Conservation (phyloP, 148 eudicot species). For the Chenopodium album region DNA sequence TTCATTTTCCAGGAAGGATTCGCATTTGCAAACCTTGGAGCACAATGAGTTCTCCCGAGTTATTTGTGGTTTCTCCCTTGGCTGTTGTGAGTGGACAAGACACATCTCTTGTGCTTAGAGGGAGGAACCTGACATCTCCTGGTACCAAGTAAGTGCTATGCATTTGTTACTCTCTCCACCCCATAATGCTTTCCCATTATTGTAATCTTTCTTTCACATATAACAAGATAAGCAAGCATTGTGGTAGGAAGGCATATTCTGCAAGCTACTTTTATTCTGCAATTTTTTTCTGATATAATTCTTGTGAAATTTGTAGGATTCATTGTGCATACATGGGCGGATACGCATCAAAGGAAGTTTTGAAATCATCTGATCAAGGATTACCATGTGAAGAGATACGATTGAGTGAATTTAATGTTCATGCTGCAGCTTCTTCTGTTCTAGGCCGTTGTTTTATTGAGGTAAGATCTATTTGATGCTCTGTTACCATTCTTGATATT, state of each 20-base stretch:
- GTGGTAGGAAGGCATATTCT: background rate
- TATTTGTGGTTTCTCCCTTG: constrained; percentile 68
- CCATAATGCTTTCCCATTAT: background rate
- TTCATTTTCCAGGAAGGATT: constrained; percentile 26
- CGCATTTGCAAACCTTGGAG: constrained; percentile 37
- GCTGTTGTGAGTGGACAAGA: constrained; percentile 77
- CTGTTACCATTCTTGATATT: background rate
- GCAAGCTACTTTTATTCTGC: background rate
- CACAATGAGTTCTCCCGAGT: constrained; percentile 42
- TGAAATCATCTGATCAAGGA: constrained; percentile 31
- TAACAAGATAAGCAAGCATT: background rate
- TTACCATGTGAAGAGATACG: constrained; percentile 42
- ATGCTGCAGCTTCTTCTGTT: constrained; percentile 31
- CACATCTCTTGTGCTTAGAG: constrained; percentile 54
- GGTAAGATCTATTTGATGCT: constrained; percentile 41
- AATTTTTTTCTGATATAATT: too few species aligned
- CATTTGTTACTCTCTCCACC: background rate
- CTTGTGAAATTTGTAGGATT: constrained; percentile 20
- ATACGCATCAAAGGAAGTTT: constrained; percentile 30
- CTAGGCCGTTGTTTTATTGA: constrained; percentile 79
- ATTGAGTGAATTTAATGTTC: constrained; percentile 42
- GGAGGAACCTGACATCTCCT: constrained; percentile 44
- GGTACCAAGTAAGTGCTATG: constrained; percentile 33
- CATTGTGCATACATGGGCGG: constrained; percentile 34
- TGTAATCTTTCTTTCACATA: background rate